A percentile compares a stretch with the other conserved stretches of the same genome.
Evolutionary conservation across 192 early-diverging fungal species (phyloP).

Genomic region (Podila horticola): DNA sequence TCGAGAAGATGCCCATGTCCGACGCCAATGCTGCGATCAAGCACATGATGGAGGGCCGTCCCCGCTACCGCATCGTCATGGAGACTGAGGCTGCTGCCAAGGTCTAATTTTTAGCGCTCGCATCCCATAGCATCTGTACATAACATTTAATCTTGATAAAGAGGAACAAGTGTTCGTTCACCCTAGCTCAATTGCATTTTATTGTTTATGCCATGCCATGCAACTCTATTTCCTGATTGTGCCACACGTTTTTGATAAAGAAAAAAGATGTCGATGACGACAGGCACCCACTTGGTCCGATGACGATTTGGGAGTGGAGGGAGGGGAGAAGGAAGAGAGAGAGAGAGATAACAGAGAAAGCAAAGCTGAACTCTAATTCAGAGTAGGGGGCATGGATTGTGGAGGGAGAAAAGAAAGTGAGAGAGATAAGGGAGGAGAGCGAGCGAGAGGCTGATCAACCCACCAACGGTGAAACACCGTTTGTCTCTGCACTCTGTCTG

Average conservation of each 20-base stretch:
- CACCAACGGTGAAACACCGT: neutral
- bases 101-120: neutral
- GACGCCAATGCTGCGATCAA: constrained; percentile 72
- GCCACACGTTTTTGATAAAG: too few species aligned
- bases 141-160: neutral
- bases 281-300: too few species aligned
- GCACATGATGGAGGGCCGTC: constrained; percentile 68
- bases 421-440: neutral
- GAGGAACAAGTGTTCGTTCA: too few species aligned
- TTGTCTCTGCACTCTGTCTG: neutral
- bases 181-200: too few species aligned
- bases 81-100: constrained; percentile 61
- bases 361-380: too few species aligned
- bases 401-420: neutral
- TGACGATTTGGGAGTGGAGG: too few species aligned
- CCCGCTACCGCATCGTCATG: constrained; percentile 78
- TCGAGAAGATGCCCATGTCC: constrained; percentile 71
- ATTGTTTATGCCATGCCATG: too few species aligned
- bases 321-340: too few species aligned
- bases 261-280: too few species aligned
- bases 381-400: too few species aligned
- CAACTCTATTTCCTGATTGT: too few species aligned
- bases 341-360: too few species aligned
- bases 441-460: neutral
- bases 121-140: neutral